phyloP scores from a whole-genome alignment of 345 rosid species.

The Sisymbrium altissimum region DNA sequence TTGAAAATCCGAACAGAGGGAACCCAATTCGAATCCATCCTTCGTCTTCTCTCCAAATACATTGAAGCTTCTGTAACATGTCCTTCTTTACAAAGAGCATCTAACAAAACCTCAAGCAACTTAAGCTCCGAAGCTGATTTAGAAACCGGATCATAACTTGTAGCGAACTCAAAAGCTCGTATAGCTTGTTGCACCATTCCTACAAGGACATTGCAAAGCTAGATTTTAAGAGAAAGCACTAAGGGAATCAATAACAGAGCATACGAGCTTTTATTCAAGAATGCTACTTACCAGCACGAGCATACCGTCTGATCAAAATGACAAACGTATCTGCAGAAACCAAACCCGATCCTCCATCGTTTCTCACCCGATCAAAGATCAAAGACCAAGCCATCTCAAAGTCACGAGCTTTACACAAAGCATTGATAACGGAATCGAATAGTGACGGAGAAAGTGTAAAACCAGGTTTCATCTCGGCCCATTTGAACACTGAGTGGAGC shows the following conservation, averaged over 20 bases:
- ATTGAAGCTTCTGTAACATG: conserved; percentile 54
- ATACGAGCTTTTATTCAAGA: background rate
- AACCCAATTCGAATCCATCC: conserved; percentile 41
- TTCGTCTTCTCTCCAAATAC: conserved; percentile 41
- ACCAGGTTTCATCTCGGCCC: conserved; percentile 71
- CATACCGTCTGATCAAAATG: conserved; percentile 70
- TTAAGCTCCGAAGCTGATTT: conserved; percentile 34
- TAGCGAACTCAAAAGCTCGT: conserved; percentile 60
- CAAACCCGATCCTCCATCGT: conserved; percentile 31
- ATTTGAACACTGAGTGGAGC: conserved; percentile 52
- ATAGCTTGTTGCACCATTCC: conserved; percentile 68
- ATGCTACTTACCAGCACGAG: conserved; percentile 63
- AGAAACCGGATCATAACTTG: conserved; percentile 33
- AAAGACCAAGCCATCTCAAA: conserved; percentile 72
- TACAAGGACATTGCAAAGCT: conserved; percentile 27
- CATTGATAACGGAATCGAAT: conserved; percentile 47
- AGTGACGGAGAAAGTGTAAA: conserved; percentile 44
- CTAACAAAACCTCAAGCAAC: conserved; percentile 71
- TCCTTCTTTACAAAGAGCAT: conserved; percentile 82
- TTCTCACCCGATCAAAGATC: conserved; percentile 49
- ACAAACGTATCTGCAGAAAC: conserved; percentile 66
- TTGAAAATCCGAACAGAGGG: conserved; percentile 62
- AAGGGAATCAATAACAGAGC: background rate
- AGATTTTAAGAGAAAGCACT: background rate
- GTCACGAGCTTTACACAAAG: conserved; percentile 62